Evolutionary conservation across 352 stramenopile species (phyloP).

Genomic region (Globisporangium cystogenes): DNA sequence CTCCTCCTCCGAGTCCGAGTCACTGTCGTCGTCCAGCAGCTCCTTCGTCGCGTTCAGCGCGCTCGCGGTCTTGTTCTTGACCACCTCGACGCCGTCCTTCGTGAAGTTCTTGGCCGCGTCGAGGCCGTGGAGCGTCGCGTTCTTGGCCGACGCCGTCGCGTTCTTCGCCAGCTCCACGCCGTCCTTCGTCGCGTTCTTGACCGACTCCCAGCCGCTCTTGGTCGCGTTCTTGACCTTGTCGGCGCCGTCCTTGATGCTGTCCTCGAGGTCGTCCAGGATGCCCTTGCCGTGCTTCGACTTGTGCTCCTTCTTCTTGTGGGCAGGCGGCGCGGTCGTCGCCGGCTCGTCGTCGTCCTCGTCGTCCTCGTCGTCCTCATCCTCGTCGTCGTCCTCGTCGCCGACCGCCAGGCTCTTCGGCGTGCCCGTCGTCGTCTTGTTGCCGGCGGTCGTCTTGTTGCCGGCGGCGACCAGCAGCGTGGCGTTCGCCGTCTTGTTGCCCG

Average conservation of each 20-base stretch:
- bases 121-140: not conserved
- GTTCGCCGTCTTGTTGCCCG: not conserved
- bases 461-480: too few species aligned
- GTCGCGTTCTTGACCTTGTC: slow-evolving; percentile 8
- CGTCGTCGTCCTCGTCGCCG: slow-evolving; percentile 1
- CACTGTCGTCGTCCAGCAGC: slow-evolving; percentile 9
- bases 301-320: slow-evolving; percentile 8
- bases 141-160: slow-evolving; percentile 1
- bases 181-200: slow-evolving; percentile 4
- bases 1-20: slow-evolving; percentile 19
- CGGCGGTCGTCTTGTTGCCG: too few species aligned
- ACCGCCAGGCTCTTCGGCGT: not conserved
- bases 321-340: not conserved
- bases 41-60: not conserved
- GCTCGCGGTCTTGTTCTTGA: slow-evolving; percentile 1
- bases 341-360: slow-evolving; percentile 13
- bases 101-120: slow-evolving; percentile 2
- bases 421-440: too few species aligned
- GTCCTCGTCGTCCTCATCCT: slow-evolving; percentile 15
- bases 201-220: not conserved
- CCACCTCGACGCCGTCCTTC: slow-evolving; percentile 12
- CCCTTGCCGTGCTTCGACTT: slow-evolving; percentile 11
- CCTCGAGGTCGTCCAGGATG: slow-evolving; percentile 5
- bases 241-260: not conserved
- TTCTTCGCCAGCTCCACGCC: not conserved